Conservation (phyloP, 495 filamentous ascomycete genomes). For the Xylaria grammica region DNA sequence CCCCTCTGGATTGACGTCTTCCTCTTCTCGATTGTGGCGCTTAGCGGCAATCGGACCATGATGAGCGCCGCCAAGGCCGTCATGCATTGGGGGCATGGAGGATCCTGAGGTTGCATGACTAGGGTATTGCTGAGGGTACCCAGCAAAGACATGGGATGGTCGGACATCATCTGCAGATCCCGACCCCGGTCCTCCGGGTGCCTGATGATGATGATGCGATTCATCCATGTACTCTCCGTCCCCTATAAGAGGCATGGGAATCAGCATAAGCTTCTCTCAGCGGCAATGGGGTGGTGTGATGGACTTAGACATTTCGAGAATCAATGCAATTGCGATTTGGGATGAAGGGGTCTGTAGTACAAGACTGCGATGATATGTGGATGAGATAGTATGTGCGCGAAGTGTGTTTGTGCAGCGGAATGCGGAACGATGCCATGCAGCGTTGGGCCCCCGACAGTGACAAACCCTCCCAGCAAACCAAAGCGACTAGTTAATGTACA, state of each 20-base stretch:
- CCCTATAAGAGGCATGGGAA: conserved; percentile 41
- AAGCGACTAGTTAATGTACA: conserved; percentile 42
- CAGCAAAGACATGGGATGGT: conserved; percentile 77
- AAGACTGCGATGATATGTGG: conserved; percentile 41
- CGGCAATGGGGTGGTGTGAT: conserved; percentile 41
- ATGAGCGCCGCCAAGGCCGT: conserved; percentile 61
- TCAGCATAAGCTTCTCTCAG: conserved; percentile 36
- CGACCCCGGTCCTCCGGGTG: conserved; percentile 43
- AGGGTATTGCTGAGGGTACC: conserved; percentile 69
- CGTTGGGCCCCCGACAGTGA: conserved; percentile 38
- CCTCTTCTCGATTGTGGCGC: conserved; percentile 39
- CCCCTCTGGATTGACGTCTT: conserved; percentile 57
- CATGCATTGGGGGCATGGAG: conserved; percentile 75
- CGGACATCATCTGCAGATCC: conserved; percentile 63
- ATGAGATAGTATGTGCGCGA: conserved; percentile 45
- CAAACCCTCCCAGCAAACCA: conserved; percentile 33
- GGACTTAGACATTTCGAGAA: conserved; percentile 36
- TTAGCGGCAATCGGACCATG: conserved; percentile 44
- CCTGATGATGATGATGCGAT: conserved; percentile 69
- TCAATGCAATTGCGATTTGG: conserved; percentile 41
- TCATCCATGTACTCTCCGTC: conserved; percentile 61
- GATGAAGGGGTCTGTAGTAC: conserved; percentile 36
- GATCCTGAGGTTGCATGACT: conserved; percentile 55
- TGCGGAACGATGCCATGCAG: conserved; percentile 42
- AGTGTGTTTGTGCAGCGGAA: conserved; percentile 44